Evolutionary conservation across 306 rosid species (phyloP).

Genomic region (Sophora flavescens): DNA sequence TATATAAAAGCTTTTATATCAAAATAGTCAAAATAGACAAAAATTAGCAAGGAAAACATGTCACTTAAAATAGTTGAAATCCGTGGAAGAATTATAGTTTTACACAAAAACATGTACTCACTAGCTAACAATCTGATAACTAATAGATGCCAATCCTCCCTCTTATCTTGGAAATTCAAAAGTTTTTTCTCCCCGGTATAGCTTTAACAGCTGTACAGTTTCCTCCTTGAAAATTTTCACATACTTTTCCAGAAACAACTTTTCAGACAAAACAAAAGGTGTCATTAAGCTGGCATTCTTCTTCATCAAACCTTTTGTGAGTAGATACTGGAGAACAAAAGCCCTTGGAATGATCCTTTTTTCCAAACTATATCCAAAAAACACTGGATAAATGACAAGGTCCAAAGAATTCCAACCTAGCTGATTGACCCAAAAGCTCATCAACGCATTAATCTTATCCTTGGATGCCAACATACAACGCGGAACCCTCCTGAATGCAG

Average conservation of each 20-base stretch:
- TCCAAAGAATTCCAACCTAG: conserved; percentile 47
- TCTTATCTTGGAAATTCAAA: not conserved
- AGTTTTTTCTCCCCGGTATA: conserved; percentile 36
- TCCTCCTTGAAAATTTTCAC: conserved; percentile 39
- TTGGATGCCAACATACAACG: conserved; percentile 44
- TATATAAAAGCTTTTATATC: too few species aligned
- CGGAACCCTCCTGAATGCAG: conserved; percentile 54
- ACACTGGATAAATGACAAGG: not conserved
- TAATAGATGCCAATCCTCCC: too few species aligned
- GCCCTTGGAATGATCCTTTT: conserved; percentile 61
- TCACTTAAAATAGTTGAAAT: too few species aligned
- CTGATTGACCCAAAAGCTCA: conserved; percentile 55
- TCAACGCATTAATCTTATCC: conserved; percentile 50
- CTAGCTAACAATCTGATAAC: too few species aligned
- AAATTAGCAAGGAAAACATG: too few species aligned
- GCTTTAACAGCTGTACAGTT: conserved; percentile 11
- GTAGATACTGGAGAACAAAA: conserved; percentile 42
- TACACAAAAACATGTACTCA: too few species aligned
- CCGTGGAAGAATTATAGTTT: too few species aligned
- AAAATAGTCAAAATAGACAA: too few species aligned
- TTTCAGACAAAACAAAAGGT: not conserved
- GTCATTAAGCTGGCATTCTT: not conserved
- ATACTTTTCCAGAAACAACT: conserved; percentile 41
- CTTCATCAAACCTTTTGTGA: conserved; percentile 48
- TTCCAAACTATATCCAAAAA: conserved; percentile 57